Conservation (phyloP, 169 alveolate genomes). For the Toxoplasma gondii region DNA sequence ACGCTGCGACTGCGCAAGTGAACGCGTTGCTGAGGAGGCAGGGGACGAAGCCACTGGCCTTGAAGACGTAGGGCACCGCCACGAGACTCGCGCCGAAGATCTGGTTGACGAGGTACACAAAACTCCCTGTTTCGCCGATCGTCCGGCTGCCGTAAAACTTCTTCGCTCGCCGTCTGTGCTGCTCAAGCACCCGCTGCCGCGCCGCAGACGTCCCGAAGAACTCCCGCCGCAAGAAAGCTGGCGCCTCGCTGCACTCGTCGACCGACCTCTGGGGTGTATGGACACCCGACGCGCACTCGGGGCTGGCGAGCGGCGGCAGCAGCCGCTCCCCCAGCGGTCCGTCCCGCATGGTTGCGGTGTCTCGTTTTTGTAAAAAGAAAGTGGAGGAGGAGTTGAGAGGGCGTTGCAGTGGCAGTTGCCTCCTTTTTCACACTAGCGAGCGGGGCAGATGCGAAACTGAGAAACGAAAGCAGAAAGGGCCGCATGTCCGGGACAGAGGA, state of each 20-base stretch:
- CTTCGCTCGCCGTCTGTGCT: neutral
- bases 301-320: neutral
- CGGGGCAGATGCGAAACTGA: too few species aligned
- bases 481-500: too few species aligned
- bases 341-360: neutral
- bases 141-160: constrained; percentile 41
- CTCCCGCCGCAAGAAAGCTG: neutral
- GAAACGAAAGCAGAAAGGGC: too few species aligned
- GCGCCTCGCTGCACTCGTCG: neutral
- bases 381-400: neutral
- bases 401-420: too few species aligned
- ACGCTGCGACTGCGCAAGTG: constrained; percentile 36
- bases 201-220: constrained; percentile 36
- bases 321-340: constrained; percentile 26
- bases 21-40: constrained; percentile 42
- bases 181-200: constrained; percentile 34
- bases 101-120: constrained; percentile 59
- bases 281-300: neutral
- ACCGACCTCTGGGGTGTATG: neutral
- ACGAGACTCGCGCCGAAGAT: constrained; percentile 60
- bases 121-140: constrained; percentile 45
- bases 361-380: neutral
- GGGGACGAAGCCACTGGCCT: constrained; percentile 45
- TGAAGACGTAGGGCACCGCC: constrained; percentile 53
- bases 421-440: too few species aligned